Evolutionary conservation across 257 asterid species (phyloP), one percentile per base, ranked within the genome.

Genomic region (Voacanga thouarsii): DNA sequence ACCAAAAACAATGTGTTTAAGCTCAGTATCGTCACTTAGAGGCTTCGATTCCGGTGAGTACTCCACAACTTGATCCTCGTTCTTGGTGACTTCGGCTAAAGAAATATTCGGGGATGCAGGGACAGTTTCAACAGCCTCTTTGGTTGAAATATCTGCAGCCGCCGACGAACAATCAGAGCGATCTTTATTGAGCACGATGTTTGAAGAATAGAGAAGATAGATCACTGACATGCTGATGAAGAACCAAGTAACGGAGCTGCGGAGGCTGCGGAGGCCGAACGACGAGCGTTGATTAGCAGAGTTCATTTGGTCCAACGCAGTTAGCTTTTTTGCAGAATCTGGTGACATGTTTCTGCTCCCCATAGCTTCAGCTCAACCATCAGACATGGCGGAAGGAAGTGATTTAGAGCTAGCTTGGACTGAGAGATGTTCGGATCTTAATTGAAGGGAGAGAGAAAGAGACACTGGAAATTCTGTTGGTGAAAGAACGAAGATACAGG

Each of bases 1-100:
- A 26, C 93, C 88, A 63, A 92, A 94, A 41, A 77, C 90, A 2
- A 94, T 73, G 76, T 94, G 93, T 74, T 78, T 86, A 23, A 87
- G 82, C 83, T 85, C 81, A 23, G 84, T 85, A 14, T 77, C 82
- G 26, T 81, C 79, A 2, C 55, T 50, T 26, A 24, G 21, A 11
- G 47, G 19, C 37, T 59, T 0, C 0, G 56, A 21, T 9, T 59
- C 23, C 8, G 47, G 12, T 5, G 30, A 12, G 0, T 70, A 44
- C 6, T 50, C 76, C 5, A 28, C 8, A 12, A 39, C 30, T 10
- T 74, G 53, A 12, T 59, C 77, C 4, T 26, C 63, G 30, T 28
- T 75, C 23, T 37, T 45, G 68, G 66, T 28, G 26, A 72, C 8
- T 23, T 78, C 43, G 73, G 79, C 56, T 30, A n/a, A 26, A 73